Base-by-base conservation (phyloP, 164 flowering plant genomes). In the grape (Vitis vinifera) region DNA sequence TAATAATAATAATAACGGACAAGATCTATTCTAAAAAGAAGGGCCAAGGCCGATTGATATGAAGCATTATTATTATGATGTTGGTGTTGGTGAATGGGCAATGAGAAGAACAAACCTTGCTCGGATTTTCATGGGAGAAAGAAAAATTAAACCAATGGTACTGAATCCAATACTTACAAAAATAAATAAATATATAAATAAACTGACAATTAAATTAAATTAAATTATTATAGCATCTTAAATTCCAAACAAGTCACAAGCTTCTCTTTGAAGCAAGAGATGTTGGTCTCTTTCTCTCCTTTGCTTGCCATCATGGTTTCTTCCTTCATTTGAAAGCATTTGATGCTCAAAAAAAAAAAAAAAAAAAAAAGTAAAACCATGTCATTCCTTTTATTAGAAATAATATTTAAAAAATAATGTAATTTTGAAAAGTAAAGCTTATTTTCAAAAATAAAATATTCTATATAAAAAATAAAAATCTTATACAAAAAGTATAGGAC, bases 211-310 rank as follows among this genome's bases (percentile, higher is more conserved):
- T 15, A 29, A 63, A 68, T 48, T 23, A 55, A 19, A 19, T 19
- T 19, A 7, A 67, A 29, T 1, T 56, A 67, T 55, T 29, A 3
- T 5, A 59, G 1, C 6, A 30, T 59, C 65, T 59, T 69, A 51
- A 55, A 48, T 55, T 9, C 16, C 63, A 70, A 67, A 15, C 58
- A 15, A 58, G 63, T 56, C 70, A 49, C 68, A 73, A 67, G 72
- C 83, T 69, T 80, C 69, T 47, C 53, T 53, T 71, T 59, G 66
- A 80, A 74, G 83, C 78, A 80, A 80, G 79, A 80, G 81, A 80
- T 81, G 81, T 75, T 70, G 75, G 81, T 68, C 70, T 63, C 72
- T 44, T 68, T 66, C 67, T 65, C 65, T 61, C 19, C 37, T 37
- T 37, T 4, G 44, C 7, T 37, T 37, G 44, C 44, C 44, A 2